Base-by-base conservation (phyloP, 441 rosid genomes). In the Bocquillonia castaneifolia region DNA sequence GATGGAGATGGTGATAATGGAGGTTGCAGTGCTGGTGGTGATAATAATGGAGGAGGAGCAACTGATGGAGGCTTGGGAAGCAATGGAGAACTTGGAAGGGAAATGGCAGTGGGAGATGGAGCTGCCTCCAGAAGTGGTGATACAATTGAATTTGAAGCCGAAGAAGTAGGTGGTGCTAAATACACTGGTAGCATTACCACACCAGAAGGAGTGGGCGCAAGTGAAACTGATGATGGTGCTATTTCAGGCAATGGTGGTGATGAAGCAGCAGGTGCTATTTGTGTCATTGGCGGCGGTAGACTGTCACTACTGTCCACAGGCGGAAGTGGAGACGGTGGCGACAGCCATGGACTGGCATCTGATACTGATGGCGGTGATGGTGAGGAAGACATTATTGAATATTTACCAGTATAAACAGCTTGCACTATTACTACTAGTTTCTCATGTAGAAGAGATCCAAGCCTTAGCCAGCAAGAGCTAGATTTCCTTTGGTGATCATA, bases 171-270 rank as follows among this genome's bases (percentile, higher is more conserved):
- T n/a, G n/a, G 66, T 25, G 26, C 45, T 20, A 9, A 51, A 37
- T 14, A 78, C 26, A 22, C 80, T 0, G 77, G 75, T 31, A 92
- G 79, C 29, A 80, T 59, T 0, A 63, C 18, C 61, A 29, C 60
- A n/a, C 22, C 73, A 25, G n/a, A 22, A 65, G 53, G 39, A 42
- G 44, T 5, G 37, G 47, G 18, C 1, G 79, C 40, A 13, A 72
- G 8, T 0, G 67, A 32, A 29, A 54, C n/a, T n/a, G n/a, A 68
- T 22, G 29, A 20, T 3, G 74, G 69, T 55, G 80, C 39, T 10
- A 74, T 22, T 6, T 63, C 74, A 14, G 73, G 55, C 4, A 51
- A 6, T 63, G 85, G 82, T 22, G 85, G 69, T 7, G 74, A 72
- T 22, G 78, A 5, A 18, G 73, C 54, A 8, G 64, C 75, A 2